These are phyloP conservation scores for Alternaria novae-zelandiae DNA, from an alignment of 2,329 filamentous ascomycete species.

Conservation along the genomic window DNA sequence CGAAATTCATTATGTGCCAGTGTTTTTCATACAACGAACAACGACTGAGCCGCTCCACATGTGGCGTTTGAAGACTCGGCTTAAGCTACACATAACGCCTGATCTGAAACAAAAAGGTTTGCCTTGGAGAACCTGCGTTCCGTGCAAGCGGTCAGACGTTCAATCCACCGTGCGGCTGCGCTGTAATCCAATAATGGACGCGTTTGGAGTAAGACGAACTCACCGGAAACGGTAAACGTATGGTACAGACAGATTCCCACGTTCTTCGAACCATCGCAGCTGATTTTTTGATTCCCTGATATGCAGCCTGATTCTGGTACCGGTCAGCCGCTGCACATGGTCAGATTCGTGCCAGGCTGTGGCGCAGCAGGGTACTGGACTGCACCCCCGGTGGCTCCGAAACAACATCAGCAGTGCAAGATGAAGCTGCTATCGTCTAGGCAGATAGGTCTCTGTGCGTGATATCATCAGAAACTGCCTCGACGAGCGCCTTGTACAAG, in stretches of 20 bases:
- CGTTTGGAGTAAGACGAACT: not conserved
- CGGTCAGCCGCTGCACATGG: not conserved
- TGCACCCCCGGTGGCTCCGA: not conserved
- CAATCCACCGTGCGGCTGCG: no score
- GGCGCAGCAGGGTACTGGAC: not conserved
- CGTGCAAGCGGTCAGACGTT: no score
- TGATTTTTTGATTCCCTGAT: rapidly evolving
- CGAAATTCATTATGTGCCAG: no score
- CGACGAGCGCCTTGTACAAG: not conserved
- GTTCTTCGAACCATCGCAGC: not conserved
- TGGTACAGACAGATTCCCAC: not conserved
- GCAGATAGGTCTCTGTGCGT: not conserved
- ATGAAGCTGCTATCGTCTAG: not conserved
- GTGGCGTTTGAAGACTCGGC: no score
- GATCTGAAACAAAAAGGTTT: no score
- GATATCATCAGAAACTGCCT: rapidly evolving
- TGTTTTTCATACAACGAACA: not conserved
- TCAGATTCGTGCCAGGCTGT: not conserved
- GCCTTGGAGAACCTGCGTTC: no score
- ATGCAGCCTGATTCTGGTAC: not conserved
- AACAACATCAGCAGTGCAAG: rapidly evolving
- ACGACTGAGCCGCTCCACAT: not conserved
- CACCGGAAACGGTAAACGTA: not conserved
- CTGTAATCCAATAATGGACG: not conserved
- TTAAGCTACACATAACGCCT: no score